Evolutionary conservation across 208 protist species (phyloP).

Genomic region (Phytomonas sp.): DNA sequence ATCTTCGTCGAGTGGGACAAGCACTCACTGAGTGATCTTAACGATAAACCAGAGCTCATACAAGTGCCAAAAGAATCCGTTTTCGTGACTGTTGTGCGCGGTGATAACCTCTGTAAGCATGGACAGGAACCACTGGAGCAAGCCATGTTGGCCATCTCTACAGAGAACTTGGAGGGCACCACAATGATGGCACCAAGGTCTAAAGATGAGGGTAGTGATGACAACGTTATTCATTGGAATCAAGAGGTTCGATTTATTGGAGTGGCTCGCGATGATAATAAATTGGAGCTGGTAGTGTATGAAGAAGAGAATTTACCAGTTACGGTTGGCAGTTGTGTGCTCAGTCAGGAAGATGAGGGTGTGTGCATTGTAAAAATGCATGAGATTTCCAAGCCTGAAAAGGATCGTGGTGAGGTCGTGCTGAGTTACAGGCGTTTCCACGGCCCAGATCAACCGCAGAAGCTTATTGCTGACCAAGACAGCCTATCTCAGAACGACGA

Average conservation of each 20-base stretch:
- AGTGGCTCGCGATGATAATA: conserved; percentile 28
- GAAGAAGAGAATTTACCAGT: conserved; percentile 39
- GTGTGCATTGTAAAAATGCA: conserved; percentile 55
- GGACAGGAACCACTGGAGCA: conserved; percentile 30
- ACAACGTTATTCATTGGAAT: conserved; percentile 63
- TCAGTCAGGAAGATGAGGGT: conserved; percentile 32
- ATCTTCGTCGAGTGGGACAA: conserved; percentile 80
- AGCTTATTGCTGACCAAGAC: conserved; percentile 4
- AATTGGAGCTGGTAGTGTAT: conserved; percentile 53
- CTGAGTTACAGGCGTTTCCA: conserved; percentile 73
- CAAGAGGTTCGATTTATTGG: conserved; percentile 87
- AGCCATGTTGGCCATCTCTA: conserved; percentile 50
- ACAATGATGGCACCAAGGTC: conserved; percentile 29
- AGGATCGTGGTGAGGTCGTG: conserved; percentile 55
- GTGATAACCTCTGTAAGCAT: conserved; percentile 47
- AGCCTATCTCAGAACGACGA: conserved; percentile 9
- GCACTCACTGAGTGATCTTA: conserved; percentile 20
- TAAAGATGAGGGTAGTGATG: conserved; percentile 7
- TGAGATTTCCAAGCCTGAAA: conserved; percentile 18
- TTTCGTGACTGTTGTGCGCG: conserved; percentile 72
- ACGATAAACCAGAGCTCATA: conserved; percentile 11
- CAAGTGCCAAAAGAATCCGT: conserved; percentile 57
- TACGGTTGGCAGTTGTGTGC: conserved; percentile 31
- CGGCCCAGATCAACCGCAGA: conserved; percentile 11
- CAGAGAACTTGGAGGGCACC: conserved; percentile 66